Evolutionary conservation across 495 filamentous ascomycete genomes (phyloP).

Genomic region (Neurospora sp.): DNA sequence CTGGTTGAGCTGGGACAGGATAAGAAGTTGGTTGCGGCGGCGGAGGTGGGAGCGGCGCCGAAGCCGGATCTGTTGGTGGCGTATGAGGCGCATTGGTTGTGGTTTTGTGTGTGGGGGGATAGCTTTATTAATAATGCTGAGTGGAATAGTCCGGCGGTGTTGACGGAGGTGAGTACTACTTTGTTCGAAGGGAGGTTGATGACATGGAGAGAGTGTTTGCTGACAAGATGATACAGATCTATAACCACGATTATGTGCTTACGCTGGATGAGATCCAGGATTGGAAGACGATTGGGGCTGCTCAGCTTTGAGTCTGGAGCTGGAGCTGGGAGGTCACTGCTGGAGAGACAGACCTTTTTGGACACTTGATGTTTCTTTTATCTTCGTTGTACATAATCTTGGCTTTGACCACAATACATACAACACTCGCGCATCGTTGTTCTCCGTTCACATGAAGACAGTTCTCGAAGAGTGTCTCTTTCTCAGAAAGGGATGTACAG

Average conservation of each 20-base stretch:
- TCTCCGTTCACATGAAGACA: too few relatives aligned
- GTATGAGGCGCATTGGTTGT: conserved; percentile 38
- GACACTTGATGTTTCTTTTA: too few relatives aligned
- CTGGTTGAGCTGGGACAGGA: conserved; percentile 31
- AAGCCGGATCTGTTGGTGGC: conserved; percentile 29
- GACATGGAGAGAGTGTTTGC: too few relatives aligned
- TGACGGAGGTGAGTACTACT: conserved; percentile 14
- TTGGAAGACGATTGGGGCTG: conserved; percentile 11
- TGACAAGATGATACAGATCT: conserved; percentile 12
- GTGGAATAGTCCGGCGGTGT: conserved; percentile 26
- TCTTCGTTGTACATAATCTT: too few relatives aligned
- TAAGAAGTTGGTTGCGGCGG: conserved; percentile 37
- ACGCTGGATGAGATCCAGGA: conserved; percentile 33
- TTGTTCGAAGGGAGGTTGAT: too few relatives aligned
- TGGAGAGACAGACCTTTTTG: too few relatives aligned
- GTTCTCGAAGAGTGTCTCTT: too few relatives aligned
- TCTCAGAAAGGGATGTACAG: too few relatives aligned
- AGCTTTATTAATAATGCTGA: conserved; percentile 25
- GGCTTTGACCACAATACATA: too few relatives aligned
- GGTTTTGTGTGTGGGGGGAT: conserved; percentile 36
- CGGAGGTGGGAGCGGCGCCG: conserved; percentile 37
- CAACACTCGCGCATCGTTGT: too few relatives aligned
- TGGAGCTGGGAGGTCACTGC: too few relatives aligned
- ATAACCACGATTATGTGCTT: conserved; percentile 27
- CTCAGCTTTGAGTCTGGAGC: neutral